Conservation (phyloP, 179 eudicot species). For the Beta lomatogona region DNA sequence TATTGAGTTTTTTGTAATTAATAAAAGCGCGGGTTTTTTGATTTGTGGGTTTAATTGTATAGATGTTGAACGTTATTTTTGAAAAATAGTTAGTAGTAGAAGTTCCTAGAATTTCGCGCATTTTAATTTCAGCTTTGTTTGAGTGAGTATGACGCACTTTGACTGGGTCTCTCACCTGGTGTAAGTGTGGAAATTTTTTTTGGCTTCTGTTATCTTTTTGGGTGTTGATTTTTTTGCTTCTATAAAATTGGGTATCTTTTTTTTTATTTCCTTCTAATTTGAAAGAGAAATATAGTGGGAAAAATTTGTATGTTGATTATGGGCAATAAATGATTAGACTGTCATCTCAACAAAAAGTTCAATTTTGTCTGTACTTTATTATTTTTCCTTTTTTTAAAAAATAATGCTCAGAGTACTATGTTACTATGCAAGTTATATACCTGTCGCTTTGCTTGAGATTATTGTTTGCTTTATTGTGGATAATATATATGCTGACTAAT, state of each 20-base stretch:
- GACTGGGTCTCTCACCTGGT: constrained; percentile 41
- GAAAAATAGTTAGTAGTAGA: constrained; percentile 17
- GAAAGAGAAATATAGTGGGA: not conserved
- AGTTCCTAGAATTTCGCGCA: constrained; percentile 46
- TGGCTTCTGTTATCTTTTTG: constrained; percentile 20
- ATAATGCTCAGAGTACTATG: constrained; percentile 26
- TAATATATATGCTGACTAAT: constrained; percentile 23
- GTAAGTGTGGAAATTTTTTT: constrained; percentile 10
- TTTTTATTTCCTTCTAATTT: constrained; percentile 9
- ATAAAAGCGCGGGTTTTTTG: constrained; percentile 17
- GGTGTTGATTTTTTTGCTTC: constrained; percentile 16
- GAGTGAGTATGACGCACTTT: constrained; percentile 39
- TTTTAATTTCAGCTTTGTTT: constrained; percentile 29
- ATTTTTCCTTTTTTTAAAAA: constrained; percentile 28
- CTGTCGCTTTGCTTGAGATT: constrained; percentile 30
- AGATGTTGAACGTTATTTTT: constrained; percentile 5
- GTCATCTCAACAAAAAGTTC: constrained; percentile 46
- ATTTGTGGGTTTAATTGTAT: constrained; percentile 15
- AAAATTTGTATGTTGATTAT: not conserved
- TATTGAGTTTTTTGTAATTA: not conserved
- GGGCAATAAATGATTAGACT: constrained; percentile 33
- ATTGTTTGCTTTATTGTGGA: constrained; percentile 29
- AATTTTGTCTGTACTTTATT: constrained; percentile 40
- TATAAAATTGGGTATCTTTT: constrained; percentile 17
- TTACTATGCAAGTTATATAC: constrained; percentile 7